phyloP scores from a whole-genome alignment of 169 alveolate genomes.

The Eimeria necatrix region DNA sequence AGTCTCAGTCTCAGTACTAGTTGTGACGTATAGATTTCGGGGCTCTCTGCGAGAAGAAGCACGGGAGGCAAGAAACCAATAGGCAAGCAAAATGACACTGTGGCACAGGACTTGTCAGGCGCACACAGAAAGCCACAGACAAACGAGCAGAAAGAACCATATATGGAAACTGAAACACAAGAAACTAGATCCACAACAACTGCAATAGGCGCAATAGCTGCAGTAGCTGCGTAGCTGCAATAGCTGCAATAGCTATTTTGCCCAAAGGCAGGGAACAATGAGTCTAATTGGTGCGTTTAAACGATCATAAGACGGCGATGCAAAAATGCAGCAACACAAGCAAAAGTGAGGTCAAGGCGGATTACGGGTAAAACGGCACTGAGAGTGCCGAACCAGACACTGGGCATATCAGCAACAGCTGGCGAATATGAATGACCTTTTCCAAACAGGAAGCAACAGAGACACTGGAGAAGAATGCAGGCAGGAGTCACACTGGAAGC shows the following conservation, averaged over 20 bases:
- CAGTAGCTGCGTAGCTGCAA: background rate
- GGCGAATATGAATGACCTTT: too few species aligned
- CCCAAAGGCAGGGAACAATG: too few species aligned
- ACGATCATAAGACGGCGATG: too few species aligned
- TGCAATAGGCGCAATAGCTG: background rate
- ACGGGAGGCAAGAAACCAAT: background rate
- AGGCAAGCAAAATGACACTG: background rate
- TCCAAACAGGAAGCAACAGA: too few species aligned
- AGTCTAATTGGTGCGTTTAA: too few species aligned
- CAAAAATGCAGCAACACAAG: background rate
- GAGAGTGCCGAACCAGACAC: too few species aligned
- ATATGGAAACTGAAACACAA: background rate
- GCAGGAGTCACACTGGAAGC: too few species aligned
- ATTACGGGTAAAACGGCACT: background rate
- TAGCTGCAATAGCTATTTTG: too few species aligned
- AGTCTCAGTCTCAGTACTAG: too few species aligned
- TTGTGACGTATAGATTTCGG: too few species aligned
- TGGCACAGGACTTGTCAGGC: background rate
- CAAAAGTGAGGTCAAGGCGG: background rate
- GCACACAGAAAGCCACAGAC: background rate
- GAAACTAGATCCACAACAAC: background rate
- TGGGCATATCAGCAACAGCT: too few species aligned
- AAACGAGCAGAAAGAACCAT: background rate
- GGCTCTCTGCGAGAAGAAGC: background rate
- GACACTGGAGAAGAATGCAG: too few species aligned